Evolutionary conservation across 257 asterid genomes (phyloP), one percentile per base, ranked within the genome.

Genomic region (Forsythia viridissima): DNA sequence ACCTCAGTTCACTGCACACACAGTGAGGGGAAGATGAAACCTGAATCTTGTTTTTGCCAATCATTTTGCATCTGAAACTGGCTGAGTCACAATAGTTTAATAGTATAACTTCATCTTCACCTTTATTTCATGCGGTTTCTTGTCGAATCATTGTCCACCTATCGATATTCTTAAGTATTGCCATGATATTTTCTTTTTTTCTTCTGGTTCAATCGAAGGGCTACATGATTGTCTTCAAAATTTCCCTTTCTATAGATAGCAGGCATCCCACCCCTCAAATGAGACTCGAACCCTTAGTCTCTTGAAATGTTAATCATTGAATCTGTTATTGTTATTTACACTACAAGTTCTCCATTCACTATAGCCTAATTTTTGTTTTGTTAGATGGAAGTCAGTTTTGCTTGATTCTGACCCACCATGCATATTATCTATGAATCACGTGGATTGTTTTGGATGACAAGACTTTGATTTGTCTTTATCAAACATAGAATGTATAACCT

Each of bases 11-110:
- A 51, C 21, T 41, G 72, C 69, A 40, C 40, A 34, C 8, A 30
- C 41, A 75, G 78, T 44, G 51, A 51, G 41, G 59, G 61, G 61
- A 51, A 72, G 68, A 65, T 73, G 2, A 77, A 77, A 61, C 70
- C 70, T 52, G 48, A 61, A 51, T 67, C 55, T 43, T 69, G 63
- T 82, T 69, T 24, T 52, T 24, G 70, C 40, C 70, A 43, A 74
- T 37, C 8, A 2, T 15, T 36, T 57, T 52, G 63, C 4, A 10
- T 74, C 44, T 21, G 51, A 21, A 65, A 72, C 39, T 34, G 42
- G 77, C 21, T 63, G 59, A 51, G 70, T 70, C 51, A 39, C 63
- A 70, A 61, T 8, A 71, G 74, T 30, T 72, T 76, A 73, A 46
- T 75, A 66, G 63, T 20, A 72, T 37, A 51, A 57, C 30, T 52